Conservation (phyloP, 2,329 filamentous ascomycete species). For the Sphaerulina vaccinii region DNA sequence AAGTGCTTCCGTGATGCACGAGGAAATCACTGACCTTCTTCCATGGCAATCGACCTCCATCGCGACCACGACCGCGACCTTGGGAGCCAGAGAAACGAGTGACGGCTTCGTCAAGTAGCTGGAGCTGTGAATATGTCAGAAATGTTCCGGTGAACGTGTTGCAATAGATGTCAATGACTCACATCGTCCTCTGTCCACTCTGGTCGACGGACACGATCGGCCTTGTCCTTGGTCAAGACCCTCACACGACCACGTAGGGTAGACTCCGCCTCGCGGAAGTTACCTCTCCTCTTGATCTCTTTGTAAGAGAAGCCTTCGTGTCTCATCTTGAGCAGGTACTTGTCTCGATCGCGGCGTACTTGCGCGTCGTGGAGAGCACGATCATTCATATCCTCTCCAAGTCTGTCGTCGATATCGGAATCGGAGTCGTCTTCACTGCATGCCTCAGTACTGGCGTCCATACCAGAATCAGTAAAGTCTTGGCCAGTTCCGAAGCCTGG, state of each 20-base stretch:
- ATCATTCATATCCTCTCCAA: constrained; percentile 18
- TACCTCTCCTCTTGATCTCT: constrained; percentile 58
- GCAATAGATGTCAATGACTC: constrained; percentile 40
- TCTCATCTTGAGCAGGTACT: constrained; percentile 55
- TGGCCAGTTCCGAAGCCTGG: background rate
- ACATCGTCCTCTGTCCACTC: constrained; percentile 65
- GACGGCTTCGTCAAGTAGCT: constrained; percentile 30
- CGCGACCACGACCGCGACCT: constrained; percentile 1
- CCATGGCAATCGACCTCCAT: constrained; percentile 50
- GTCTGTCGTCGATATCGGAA: constrained; percentile 4
- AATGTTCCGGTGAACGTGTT: background rate
- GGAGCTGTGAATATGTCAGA: constrained; percentile 27
- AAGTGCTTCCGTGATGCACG: constrained; percentile 52
- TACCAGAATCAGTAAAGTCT: background rate
- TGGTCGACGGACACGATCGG: constrained; percentile 64
- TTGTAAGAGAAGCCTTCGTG: constrained; percentile 61
- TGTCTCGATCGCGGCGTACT: constrained; percentile 29
- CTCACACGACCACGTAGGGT: constrained; percentile 69
- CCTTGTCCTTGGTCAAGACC: constrained; percentile 62
- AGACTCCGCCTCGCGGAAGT: constrained; percentile 65
- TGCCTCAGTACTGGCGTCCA: constrained; percentile 7
- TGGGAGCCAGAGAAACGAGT: constrained; percentile 14
- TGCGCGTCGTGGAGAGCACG: constrained; percentile 20
- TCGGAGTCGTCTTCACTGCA: constrained; percentile 7
- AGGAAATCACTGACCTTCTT: constrained; percentile 59